These are phyloP conservation scores for Colletotrichum coccodes DNA, from an alignment of 2,329 filamentous ascomycete species.

Conservation along the genomic window DNA sequence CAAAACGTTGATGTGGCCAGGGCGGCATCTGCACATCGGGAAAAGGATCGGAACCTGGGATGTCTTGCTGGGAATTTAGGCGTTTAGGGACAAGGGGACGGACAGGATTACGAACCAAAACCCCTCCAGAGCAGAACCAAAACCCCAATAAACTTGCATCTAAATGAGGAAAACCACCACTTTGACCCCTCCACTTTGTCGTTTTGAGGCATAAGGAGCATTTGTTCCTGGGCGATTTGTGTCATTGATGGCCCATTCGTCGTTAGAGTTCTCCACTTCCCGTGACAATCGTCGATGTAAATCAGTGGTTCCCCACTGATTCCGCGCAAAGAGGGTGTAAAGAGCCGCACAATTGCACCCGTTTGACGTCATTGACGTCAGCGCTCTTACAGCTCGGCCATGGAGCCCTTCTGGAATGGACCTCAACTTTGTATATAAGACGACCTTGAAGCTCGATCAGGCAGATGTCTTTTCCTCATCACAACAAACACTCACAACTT, in stretches of 20 bases:
- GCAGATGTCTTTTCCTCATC: not conserved
- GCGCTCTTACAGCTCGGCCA: constrained; percentile 1
- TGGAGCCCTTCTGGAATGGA: not conserved
- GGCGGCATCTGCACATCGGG: constrained; percentile 15
- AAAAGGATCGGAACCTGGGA: constrained; percentile 15
- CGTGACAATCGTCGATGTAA: constrained; percentile 24
- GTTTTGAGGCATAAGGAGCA: constrained; percentile 10
- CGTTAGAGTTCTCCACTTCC: constrained; percentile 26
- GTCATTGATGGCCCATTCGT: constrained; percentile 24
- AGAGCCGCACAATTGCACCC: constrained; percentile 29
- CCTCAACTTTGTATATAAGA: constrained; percentile 12
- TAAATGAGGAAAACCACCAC: not conserved
- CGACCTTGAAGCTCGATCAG: not conserved
- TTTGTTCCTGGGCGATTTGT: constrained; percentile 20
- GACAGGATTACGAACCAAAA: constrained; percentile 14
- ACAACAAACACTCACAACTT: not conserved
- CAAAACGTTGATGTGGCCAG: constrained; percentile 13
- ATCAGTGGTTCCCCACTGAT: constrained; percentile 23
- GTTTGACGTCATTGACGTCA: constrained; percentile 36
- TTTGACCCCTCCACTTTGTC: not conserved
- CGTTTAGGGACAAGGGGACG: constrained; percentile 22
- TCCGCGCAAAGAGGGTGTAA: not conserved
- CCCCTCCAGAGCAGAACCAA: not conserved
- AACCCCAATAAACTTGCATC: constrained; percentile 21
- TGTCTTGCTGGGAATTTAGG: constrained; percentile 23